Percentiles rank a stretch among this genome's conserved stretches.
These are phyloP conservation scores for Tephrocybe sp. DNA, from an alignment of 768 basidiomycete genomes.

Conservation along the genomic window DNA sequence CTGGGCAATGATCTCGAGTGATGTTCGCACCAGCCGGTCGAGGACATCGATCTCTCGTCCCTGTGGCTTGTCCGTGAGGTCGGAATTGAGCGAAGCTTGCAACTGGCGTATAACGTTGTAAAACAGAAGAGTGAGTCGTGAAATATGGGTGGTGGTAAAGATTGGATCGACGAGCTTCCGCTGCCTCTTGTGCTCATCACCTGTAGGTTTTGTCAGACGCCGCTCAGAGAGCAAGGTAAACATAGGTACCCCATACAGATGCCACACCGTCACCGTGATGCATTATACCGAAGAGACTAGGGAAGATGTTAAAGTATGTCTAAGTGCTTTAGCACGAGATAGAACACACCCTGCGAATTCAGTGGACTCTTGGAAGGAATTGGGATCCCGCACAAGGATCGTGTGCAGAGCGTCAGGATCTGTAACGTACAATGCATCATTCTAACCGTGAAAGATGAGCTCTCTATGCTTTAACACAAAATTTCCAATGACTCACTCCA, in stretches of 20 bases:
- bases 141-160: slow-evolving; percentile 21
- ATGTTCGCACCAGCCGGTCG: slow-evolving; percentile 12
- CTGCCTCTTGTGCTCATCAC: slow-evolving; percentile 24
- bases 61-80: slow-evolving; percentile 3
- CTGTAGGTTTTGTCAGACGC: slow-evolving; percentile 5
- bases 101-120: slow-evolving; percentile 21
- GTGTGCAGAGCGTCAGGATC: slow-evolving; percentile 24
- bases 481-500: too few relatives aligned
- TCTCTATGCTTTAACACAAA: too few relatives aligned
- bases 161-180: slow-evolving; percentile 23
- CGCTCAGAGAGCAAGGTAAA: background rate
- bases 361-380: slow-evolving; percentile 23
- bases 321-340: background rate
- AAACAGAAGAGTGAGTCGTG: slow-evolving; percentile 23
- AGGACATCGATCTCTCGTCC: slow-evolving; percentile 14
- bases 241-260: slow-evolving; percentile 21
- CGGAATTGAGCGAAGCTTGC: slow-evolving; percentile 6
- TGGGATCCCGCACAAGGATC: slow-evolving; percentile 22
- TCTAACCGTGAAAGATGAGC: too few relatives aligned
- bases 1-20: slow-evolving; percentile 17
- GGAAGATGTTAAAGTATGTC: background rate
- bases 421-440: slow-evolving; percentile 25
- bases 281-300: slow-evolving; percentile 25
- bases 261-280: slow-evolving; percentile 24
- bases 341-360: slow-evolving; percentile 22